These are phyloP conservation scores for Periconia sp. DNA, from an alignment of 2,329 filamentous ascomycete genomes.

Conservation along the genomic window DNA sequence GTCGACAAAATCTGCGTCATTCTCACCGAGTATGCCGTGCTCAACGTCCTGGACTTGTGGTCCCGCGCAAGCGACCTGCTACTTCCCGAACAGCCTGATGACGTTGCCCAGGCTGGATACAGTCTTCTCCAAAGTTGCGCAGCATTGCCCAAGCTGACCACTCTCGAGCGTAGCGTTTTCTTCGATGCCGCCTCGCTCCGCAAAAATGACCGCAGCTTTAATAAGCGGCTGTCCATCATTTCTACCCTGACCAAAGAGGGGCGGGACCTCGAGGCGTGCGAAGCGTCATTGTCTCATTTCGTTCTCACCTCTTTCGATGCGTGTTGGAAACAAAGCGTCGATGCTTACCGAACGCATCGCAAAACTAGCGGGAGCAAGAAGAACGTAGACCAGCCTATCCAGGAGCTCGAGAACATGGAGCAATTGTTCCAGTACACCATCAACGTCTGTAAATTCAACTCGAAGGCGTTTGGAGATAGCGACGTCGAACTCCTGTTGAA, in stretches of 20 bases:
- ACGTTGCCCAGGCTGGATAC: constrained; percentile 42
- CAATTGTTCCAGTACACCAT: constrained; percentile 70
- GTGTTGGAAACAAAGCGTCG: constrained; percentile 40
- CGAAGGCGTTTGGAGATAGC: constrained; percentile 68
- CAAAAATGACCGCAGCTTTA: constrained; percentile 35
- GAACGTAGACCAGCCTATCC: constrained; percentile 21
- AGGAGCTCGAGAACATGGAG: constrained; percentile 51
- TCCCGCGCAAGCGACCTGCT: constrained; percentile 45
- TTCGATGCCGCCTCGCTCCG: constrained; percentile 42
- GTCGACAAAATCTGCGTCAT: constrained; percentile 42
- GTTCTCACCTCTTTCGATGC: constrained; percentile 37
- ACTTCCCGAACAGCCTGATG: constrained; percentile 36
- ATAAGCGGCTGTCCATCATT: constrained; percentile 42
- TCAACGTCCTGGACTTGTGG: constrained; percentile 46
- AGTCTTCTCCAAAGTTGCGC: constrained; percentile 43
- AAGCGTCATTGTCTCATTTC: constrained; percentile 41
- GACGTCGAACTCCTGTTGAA: constrained; percentile 68
- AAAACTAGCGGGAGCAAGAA: constrained; percentile 37
- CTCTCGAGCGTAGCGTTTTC: constrained; percentile 46
- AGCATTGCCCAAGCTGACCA: constrained; percentile 37
- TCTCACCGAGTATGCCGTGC: constrained; percentile 42
- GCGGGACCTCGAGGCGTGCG: constrained; percentile 46
- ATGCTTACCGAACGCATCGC: constrained; percentile 27
- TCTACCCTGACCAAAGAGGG: constrained; percentile 45
- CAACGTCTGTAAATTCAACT: constrained; percentile 78